These are phyloP conservation scores for Acer negundo DNA, from an alignment of 345 rosid genomes.

Conservation along the genomic window DNA sequence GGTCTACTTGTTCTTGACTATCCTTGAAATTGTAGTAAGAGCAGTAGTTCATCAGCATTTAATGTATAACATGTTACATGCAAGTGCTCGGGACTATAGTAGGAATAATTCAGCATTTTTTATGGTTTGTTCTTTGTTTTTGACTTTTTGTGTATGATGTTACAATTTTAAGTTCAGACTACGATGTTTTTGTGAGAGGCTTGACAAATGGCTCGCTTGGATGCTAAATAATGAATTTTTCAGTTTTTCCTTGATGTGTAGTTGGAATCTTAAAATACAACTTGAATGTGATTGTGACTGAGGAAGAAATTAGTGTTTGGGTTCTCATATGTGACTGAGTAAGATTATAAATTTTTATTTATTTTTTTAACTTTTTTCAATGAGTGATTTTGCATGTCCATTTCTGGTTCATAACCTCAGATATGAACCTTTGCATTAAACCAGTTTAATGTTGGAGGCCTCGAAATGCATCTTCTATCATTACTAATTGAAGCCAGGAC, in stretches of 20 bases:
- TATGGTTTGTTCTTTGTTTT: neutral
- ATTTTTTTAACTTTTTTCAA: neutral
- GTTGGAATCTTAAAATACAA: no score
- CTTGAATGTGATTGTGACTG: no score
- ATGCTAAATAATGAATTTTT: no score
- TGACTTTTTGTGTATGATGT: neutral
- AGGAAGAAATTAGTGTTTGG: no score
- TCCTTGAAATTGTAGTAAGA: neutral
- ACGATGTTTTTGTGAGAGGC: neutral
- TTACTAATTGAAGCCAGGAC: no score
- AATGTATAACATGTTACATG: neutral
- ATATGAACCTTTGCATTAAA: neutral
- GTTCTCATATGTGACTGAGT: no score
- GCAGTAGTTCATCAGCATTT: neutral
- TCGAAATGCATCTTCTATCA: no score
- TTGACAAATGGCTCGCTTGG: no score
- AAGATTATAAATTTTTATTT: neutral
- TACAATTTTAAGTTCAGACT: neutral
- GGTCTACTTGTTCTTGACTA: neutral
- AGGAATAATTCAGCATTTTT: neutral
- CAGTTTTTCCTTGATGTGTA: no score
- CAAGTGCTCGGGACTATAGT: neutral
- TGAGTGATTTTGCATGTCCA: neutral
- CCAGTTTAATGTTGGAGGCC: neutral
- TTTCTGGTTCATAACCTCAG: neutral